Evolutionary conservation across 371 early-diverging fungal genomes (phyloP).

Genomic region (Zancudomyces culisetae): DNA sequence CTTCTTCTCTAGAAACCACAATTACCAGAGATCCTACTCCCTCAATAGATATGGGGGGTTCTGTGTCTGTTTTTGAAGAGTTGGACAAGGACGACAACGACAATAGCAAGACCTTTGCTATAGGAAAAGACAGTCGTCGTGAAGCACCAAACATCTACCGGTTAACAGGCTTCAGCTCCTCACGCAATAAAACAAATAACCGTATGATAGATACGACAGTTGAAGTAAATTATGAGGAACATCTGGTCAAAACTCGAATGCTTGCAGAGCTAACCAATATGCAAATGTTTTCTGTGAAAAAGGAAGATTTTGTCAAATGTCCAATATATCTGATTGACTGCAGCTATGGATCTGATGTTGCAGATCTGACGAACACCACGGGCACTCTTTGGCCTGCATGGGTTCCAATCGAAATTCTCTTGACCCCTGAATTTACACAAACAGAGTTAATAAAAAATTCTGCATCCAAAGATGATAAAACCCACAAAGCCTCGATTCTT

Average conservation of each 20-base stretch:
- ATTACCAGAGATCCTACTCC: not conserved
- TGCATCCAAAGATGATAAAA: not conserved
- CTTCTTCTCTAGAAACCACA: not conserved
- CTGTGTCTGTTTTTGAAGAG: too few relatives aligned
- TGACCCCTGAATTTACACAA: slow-evolving; percentile 22
- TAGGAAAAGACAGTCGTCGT: not conserved
- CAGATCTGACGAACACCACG: slow-evolving; percentile 25
- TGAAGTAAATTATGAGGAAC: slow-evolving; percentile 13
- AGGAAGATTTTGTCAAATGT: slow-evolving; percentile 17
- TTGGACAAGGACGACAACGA: too few relatives aligned
- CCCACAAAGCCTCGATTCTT: slow-evolving; percentile 6
- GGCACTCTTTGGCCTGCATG: slow-evolving; percentile 57
- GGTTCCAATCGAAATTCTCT: slow-evolving; percentile 69
- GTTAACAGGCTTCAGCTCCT: not conserved
- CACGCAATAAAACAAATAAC: not conserved
- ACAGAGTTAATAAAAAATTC: not conserved
- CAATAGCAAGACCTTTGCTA: not conserved
- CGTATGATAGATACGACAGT: not conserved
- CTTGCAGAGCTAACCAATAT: slow-evolving; percentile 53
- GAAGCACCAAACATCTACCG: not conserved
- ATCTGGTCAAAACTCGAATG: slow-evolving; percentile 49
- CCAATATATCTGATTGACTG: slow-evolving; percentile 44
- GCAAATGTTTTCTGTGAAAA: slow-evolving; percentile 30
- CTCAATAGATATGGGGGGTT: not conserved
- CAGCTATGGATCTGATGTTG: slow-evolving; percentile 36